Conservation (phyloP, 2,329 filamentous ascomycete species). For the Stachybotrys chartarum region DNA sequence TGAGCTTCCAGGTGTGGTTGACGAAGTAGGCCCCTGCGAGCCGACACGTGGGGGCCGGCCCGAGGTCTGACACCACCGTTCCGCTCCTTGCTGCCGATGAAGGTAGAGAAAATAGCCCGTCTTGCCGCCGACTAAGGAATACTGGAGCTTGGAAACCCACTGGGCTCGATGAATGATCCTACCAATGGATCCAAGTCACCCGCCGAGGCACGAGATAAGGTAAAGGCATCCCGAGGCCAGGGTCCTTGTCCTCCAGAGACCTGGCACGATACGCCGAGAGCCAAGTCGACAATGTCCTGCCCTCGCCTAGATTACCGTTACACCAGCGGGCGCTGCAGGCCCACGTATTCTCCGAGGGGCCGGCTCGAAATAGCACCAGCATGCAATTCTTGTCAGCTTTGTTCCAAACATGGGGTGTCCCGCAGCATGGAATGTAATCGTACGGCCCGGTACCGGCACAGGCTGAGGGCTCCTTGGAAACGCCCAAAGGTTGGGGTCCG, state of each 20-base stretch:
- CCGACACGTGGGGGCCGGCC: slow-evolving; percentile 19
- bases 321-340: no score
- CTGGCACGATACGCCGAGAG: background rate
- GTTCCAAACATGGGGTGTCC: background rate
- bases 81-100: background rate
- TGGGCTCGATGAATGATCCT: background rate
- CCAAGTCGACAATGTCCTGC: background rate
- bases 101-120: background rate
- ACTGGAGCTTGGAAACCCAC: background rate
- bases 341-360: no score
- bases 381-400: background rate
- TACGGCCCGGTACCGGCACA: background rate
- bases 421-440: background rate
- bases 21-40: slow-evolving; percentile 15
- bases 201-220: background rate
- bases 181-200: background rate
- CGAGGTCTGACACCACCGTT: slow-evolving; percentile 12
- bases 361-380: background rate
- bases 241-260: background rate
- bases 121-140: background rate
- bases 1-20: slow-evolving; percentile 3
- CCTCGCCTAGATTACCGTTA: no score
- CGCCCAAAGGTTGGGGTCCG: background rate
- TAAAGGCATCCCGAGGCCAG: background rate
- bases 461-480: background rate